Evolutionary conservation across 2,329 filamentous ascomycete genomes (phyloP), one percentile per base, ranked within the genome.

Genomic region (Aspergillus ochraceoroseus): DNA sequence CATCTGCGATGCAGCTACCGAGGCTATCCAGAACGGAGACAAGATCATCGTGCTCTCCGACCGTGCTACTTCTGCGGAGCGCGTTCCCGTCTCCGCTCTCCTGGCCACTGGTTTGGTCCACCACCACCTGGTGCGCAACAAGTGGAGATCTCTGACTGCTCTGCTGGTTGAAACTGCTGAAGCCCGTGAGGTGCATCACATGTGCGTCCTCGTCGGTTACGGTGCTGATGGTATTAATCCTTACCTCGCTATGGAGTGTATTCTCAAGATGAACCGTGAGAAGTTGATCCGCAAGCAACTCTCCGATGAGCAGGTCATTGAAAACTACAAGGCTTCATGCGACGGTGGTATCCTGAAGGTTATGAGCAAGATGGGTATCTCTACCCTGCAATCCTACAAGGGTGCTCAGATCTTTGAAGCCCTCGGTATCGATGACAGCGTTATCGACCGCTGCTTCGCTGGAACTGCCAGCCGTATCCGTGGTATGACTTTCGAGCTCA

Each of bases 331-430:
- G 71, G 86, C 94, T 66, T 95, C 90, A 48, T 90, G 86, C 57
- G 89, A 95, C 54, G 90, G 90, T 59, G 90, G 90, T 71, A 95
- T 96, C 50, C 74, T 96, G 50, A 96, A 96, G 70, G 90, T 96
- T 64, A 96, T 96, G 90, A 92, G 85, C 66, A 96, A 96, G 75
- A 96, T 96, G 90, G 90, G 90, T 72, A 96, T 96, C 51, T 95
- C 90, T 5, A 96, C 90, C 20, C 74, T 96, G 31, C 87, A 90
- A 59, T 90, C 85, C 53, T 96, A 96, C 75, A 96, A 96, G 74
- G 90, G 90, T 61, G 90, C 90, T 41, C 90, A 96, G 71, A 96
- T 96, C 51, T 96, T 95, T 55, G 90, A 96, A 65, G 88, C 89
- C 33, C 83, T 96, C 29, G 90, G 90, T 68, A 82, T 95, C 22